Evolutionary conservation across 2,329 filamentous ascomycete genomes (phyloP), one percentile per base, ranked within the genome.

Genomic region (Cladosporium oxysporum): DNA sequence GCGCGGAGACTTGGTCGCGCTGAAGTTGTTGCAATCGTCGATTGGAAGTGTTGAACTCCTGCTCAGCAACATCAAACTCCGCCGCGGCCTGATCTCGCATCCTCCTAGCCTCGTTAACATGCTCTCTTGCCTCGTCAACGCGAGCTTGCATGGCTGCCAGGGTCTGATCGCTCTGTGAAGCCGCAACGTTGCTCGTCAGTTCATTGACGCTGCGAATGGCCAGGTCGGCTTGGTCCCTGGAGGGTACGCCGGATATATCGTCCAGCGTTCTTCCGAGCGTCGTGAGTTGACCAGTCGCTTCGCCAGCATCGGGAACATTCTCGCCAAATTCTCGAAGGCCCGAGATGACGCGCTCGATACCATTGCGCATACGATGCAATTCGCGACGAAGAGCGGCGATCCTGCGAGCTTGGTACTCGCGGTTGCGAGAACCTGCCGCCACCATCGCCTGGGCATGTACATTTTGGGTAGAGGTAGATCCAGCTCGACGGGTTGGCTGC

Each of bases 311-410:
- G 1, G 75, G 74, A 3, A 77, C 72, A 33, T 69, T 67, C 67
- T 78, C 76, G 33, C 76, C 77, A 3, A 79, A 68, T 35, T 78
- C 76, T 37, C 75, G 69, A 18, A 79, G 70, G 2, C 76, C 76
- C 29, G 74, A 70, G 18, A 77, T 75, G 31, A 79, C 75, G 23
- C 76, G 71, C 67, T 79, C 76, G 33, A 78, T 77, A 29, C 77
- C 76, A 58, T 71, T 76, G 18, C 77, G 71, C 76, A 79, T 77
- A 2, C 76, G 71, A 31, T 74, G 69, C 7, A 79, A 71, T 63
- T 79, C 77, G 41, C 76, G 70, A n/a, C 76, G 73, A 14, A 79
- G 69, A 33, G 77, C 76, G 28, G 76, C 73, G 11, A 79, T 71
- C 3, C 76, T 72, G 2, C 76, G 75, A 55, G 69, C 67, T 63